These are phyloP conservation scores for Scopulariopsis brevicaulis DNA, from an alignment of 2,329 filamentous ascomycete species.

Conservation along the genomic window DNA sequence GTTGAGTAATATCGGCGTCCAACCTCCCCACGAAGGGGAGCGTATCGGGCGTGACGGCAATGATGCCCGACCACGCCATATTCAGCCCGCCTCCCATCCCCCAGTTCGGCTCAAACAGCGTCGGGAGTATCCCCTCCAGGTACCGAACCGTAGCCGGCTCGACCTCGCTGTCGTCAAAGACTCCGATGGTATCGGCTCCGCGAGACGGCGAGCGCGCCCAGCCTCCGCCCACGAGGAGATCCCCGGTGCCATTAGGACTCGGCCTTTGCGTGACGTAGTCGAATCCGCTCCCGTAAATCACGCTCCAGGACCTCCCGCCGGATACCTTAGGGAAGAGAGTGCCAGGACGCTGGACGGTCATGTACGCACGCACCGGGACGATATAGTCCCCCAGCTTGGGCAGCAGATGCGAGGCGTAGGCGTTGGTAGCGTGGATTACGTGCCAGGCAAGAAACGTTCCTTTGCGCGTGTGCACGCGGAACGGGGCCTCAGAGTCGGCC, in stretches of 20 bases:
- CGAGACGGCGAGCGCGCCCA: slow-evolving; percentile 27
- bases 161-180: slow-evolving; percentile 30
- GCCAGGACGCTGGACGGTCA: slow-evolving; percentile 36
- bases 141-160: slow-evolving; percentile 26
- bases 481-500: slow-evolving; percentile 14
- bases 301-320: slow-evolving; percentile 34
- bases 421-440: slow-evolving; percentile 48
- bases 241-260: slow-evolving; percentile 16
- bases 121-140: slow-evolving; percentile 28
- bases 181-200: slow-evolving; percentile 32
- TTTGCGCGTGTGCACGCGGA: slow-evolving; percentile 29
- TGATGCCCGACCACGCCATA: slow-evolving; percentile 35
- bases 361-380: slow-evolving; percentile 32
- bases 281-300: slow-evolving; percentile 32
- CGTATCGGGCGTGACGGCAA: slow-evolving; percentile 33
- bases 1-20: slow-evolving; percentile 14
- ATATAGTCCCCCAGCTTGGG: slow-evolving; percentile 33
- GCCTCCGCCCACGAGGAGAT: slow-evolving; percentile 44
- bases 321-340: slow-evolving; percentile 16
- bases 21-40: slow-evolving; percentile 39
- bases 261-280: slow-evolving; percentile 42
- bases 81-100: slow-evolving; percentile 18
- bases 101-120: slow-evolving; percentile 27
- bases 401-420: slow-evolving; percentile 36
- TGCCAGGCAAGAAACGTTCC: slow-evolving; percentile 33